These are phyloP conservation scores for Pseudodiploospora longispora DNA, from an alignment of 2,329 filamentous ascomycete species.

Conservation along the genomic window DNA sequence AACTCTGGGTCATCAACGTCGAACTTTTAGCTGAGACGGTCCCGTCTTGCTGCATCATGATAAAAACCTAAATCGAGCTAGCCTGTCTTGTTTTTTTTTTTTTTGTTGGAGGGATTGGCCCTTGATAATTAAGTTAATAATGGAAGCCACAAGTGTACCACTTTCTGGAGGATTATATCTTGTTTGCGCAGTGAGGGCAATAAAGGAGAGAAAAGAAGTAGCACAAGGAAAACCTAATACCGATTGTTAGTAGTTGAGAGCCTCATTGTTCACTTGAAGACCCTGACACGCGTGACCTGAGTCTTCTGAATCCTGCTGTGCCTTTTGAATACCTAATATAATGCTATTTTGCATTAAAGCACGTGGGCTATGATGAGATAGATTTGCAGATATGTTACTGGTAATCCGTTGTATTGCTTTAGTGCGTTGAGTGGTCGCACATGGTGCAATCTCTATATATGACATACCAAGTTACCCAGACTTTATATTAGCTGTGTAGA, in stretches of 20 bases:
- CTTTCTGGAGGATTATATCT: conserved; percentile 8
- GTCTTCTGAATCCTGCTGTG: too few relatives aligned
- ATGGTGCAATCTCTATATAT: too few relatives aligned
- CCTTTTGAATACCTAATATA: too few relatives aligned
- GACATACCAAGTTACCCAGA: too few relatives aligned
- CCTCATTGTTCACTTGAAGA: conserved; percentile 6
- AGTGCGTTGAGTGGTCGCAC: too few relatives aligned
- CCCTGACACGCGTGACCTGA: too few relatives aligned
- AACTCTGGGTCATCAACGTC: conserved; percentile 13
- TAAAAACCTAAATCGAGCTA: conserved; percentile 2
- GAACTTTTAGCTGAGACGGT: conserved; percentile 8
- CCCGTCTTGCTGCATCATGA: neutral
- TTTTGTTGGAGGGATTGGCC: conserved; percentile 2
- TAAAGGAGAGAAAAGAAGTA: conserved; percentile 1
- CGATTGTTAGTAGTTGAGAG: conserved; percentile 8
- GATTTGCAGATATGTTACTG: too few relatives aligned
- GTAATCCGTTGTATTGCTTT: too few relatives aligned
- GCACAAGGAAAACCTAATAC: conserved; percentile 5
- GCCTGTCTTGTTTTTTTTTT: neutral
- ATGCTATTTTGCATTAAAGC: too few relatives aligned
- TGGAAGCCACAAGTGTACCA: conserved; percentile 1
- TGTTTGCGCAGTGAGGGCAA: conserved; percentile 7
- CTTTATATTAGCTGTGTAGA: too few relatives aligned
- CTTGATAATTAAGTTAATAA: conserved; percentile 4
- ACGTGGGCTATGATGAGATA: too few relatives aligned